Evolutionary conservation across 768 basidiomycete species (phyloP).

Genomic region (Aureoboletus auriporus): DNA sequence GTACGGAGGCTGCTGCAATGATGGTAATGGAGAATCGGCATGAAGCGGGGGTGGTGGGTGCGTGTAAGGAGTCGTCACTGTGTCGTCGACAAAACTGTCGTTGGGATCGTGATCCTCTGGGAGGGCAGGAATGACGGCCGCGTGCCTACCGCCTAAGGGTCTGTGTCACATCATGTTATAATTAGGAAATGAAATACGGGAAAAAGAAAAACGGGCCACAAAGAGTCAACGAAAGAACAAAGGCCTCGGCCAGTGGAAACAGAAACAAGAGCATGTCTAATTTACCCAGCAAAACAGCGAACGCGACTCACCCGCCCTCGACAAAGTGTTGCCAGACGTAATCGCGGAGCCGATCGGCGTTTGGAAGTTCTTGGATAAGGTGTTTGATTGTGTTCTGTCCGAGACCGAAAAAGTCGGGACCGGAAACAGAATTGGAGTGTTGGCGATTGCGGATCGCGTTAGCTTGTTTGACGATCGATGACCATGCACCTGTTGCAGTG

Average conservation of each 20-base stretch:
- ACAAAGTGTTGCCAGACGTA: constrained; percentile 87
- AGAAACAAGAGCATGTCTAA: too few relatives aligned
- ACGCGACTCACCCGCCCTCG: constrained; percentile 72
- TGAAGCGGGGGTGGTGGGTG: constrained; percentile 18
- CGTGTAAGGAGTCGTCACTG: constrained; percentile 11
- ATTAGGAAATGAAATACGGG: constrained; percentile 25
- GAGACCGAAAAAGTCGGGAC: constrained; percentile 85
- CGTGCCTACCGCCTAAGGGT: constrained; percentile 76
- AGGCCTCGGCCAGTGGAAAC: too few relatives aligned
- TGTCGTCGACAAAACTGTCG: constrained; percentile 24
- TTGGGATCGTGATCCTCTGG: constrained; percentile 64
- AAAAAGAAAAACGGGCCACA: constrained; percentile 17
- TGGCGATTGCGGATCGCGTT: constrained; percentile 77
- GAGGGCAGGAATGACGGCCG: constrained; percentile 75
- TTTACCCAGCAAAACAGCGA: constrained; percentile 2
- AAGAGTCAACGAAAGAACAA: constrained; percentile 11
- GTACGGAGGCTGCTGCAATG: constrained; percentile 21
- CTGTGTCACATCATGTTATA: constrained; percentile 40
- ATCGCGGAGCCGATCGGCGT: constrained; percentile 65
- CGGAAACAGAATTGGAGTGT: constrained; percentile 84
- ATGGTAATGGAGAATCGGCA: background rate
- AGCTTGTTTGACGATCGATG: constrained; percentile 76
- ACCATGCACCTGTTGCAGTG: constrained; percentile 89
- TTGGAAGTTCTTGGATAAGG: constrained; percentile 80
- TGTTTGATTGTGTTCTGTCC: constrained; percentile 88